Evolutionary conservation across 805 yeast species (phyloP).

Genomic region (Cyberlindnera maritima): DNA sequence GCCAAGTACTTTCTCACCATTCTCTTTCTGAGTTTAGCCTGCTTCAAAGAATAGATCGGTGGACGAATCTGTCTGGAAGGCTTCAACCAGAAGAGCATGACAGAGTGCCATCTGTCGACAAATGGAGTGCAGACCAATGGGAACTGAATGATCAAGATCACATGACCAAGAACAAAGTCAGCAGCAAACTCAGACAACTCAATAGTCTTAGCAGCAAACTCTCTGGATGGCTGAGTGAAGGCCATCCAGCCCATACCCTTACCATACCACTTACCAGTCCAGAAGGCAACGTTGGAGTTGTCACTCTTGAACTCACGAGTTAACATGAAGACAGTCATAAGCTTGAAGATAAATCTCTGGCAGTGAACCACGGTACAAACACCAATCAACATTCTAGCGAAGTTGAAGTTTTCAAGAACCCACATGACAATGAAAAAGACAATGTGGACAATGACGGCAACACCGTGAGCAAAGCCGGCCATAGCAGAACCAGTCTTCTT

Average conservation of each 20-base stretch:
- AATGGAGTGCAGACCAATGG: conserved; percentile 84
- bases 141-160: conserved; percentile 81
- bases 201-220: conserved; percentile 87
- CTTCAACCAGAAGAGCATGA: conserved; percentile 97
- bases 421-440: conserved; percentile 93
- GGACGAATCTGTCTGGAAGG: conserved; percentile 97
- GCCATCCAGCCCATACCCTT: conserved; percentile 92
- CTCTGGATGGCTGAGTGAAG: conserved; percentile 94
- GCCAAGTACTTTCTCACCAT: conserved; percentile 93
- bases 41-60: conserved; percentile 95
- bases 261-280: conserved; percentile 99
- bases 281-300: conserved; percentile 95
- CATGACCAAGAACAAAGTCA: conserved; percentile 91
- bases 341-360: conserved; percentile 85
- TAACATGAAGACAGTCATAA: conserved; percentile 71
- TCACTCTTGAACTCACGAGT: conserved; percentile 97
- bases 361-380: conserved; percentile 77
- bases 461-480: conserved; percentile 96
- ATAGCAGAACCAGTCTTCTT: conserved; percentile 92
- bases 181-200: conserved; percentile 96
- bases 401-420: conserved; percentile 92
- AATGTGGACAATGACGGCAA: conserved; percentile 85
- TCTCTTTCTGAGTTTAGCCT: conserved; percentile 93
- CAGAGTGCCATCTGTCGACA: conserved; percentile 96
- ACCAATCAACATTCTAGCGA: conserved; percentile 85